Evolutionary conservation across 352 stramenopile species (phyloP), one percentile per base, ranked within the genome.

Genomic region (Discostella stelligera): DNA sequence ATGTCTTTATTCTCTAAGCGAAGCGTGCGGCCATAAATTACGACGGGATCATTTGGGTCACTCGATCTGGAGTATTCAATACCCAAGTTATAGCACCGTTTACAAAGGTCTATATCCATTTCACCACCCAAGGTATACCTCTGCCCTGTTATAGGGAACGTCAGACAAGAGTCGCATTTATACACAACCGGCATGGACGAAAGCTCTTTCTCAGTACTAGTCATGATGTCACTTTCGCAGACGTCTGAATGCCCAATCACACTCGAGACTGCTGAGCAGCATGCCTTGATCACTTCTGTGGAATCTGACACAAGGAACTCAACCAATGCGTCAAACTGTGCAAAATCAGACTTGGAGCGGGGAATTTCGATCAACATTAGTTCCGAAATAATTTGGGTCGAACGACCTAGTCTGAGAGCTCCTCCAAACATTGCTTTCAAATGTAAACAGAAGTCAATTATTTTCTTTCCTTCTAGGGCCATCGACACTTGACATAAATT

Each of bases 71-170:
- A 63, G 58, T 83, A 85, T 10, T 59, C 54, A 37, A 76, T 76
- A 25, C 77, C 87, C n/a, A 80, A 50, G 11, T 83, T 61, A 66
- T 88, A 92, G 68, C 89, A 94, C 23, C 86, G 41, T 41, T 82
- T 84, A 55, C 89, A 94, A 0, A 94, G 73, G 78, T 94, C 89
- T 48, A 94, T 86, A 71, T 90, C 87, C 56, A 86, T 71, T 9
- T 88, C 82, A 37, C 87, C 82, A 7, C 83, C 74, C 59, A 92
- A 62, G 62, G 84, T 90, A 56, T 89, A 94, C 16, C 87, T 73
- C 8, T 72, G 68, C 41, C 73, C 77, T 60, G 72, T 88, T 30
- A 94, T 91, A 1, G 89, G 89, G 27, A 88, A 91, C 2, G 76
- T 44, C 18, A 68, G 62, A 55, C 79, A 84, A 46, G 71, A 63